Evolutionary conservation across 192 early-diverging fungal species (phyloP).

Genomic region (Coemansia sp.): DNA sequence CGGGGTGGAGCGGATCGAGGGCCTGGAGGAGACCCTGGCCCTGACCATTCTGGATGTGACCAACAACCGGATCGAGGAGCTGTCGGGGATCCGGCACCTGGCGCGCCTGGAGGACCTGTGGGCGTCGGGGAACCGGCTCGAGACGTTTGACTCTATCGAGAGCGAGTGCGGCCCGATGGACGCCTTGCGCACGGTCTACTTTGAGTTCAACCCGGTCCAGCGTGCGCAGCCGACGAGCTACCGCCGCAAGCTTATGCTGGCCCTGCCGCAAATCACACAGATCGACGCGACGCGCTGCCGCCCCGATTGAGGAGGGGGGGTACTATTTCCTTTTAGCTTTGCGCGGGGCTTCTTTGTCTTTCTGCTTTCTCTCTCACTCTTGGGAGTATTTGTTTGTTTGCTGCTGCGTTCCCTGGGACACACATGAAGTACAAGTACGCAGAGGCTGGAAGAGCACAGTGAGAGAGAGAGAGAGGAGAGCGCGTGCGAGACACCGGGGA

Average conservation of each 20-base stretch:
- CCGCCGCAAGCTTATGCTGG: constrained; percentile 77
- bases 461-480: neutral
- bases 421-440: constrained; percentile 15
- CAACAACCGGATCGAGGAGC: constrained; percentile 66
- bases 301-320: no score
- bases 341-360: no score
- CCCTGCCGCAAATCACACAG: constrained; percentile 79
- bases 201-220: constrained; percentile 94
- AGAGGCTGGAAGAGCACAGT: neutral
- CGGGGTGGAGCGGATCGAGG: constrained; percentile 68
- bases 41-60: constrained; percentile 82
- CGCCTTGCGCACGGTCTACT: constrained; percentile 79
- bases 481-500: neutral
- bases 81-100: constrained; percentile 71
- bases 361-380: no score
- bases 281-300: constrained; percentile 76
- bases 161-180: constrained; percentile 53
- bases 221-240: constrained; percentile 68
- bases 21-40: constrained; percentile 68
- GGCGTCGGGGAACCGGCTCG: constrained; percentile 77
- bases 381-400: no score
- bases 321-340: no score
- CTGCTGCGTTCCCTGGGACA: no score
- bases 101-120: constrained; percentile 79
- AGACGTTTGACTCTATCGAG: constrained; percentile 73